A percentile compares a stretch with the other conserved stretches of the same genome.
phyloP scores from a whole-genome alignment of 345 rosid genomes.

The Ricinus communis region DNA sequence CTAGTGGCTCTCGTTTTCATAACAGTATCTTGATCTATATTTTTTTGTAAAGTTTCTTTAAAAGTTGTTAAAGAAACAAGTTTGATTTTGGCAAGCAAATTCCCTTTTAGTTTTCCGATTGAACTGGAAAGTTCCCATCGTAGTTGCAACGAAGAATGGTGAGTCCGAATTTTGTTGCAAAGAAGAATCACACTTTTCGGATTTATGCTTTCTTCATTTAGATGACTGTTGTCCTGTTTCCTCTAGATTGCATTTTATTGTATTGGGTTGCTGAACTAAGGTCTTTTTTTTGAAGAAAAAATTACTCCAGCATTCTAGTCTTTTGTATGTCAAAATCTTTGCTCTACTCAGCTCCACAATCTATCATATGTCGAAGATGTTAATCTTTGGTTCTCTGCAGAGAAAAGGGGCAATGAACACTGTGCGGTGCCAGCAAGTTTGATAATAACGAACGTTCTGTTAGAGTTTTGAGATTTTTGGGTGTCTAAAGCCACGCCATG shows the following conservation, averaged over 20 bases:
- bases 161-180: background rate
- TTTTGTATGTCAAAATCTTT: background rate
- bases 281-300: background rate
- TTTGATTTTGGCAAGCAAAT: slow-evolving; percentile 8
- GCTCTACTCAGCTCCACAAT: background rate
- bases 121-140: slow-evolving; percentile 6
- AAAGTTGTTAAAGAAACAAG: background rate
- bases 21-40: slow-evolving; percentile 15
- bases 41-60: background rate
- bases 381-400: slow-evolving; percentile 29
- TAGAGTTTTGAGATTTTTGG: slow-evolving; percentile 24
- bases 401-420: slow-evolving; percentile 31
- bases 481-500: slow-evolving; percentile 38
- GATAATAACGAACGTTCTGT: background rate
- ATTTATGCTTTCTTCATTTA: slow-evolving; percentile 6
- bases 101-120: background rate
- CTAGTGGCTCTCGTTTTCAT: slow-evolving; percentile 25
- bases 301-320: no score
- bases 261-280: background rate
- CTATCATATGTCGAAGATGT: slow-evolving; percentile 17
- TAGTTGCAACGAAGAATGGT: background rate
- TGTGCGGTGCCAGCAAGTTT: slow-evolving; percentile 20
- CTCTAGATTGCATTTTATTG: background rate
- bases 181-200: background rate
- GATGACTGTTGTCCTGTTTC: background rate